Evolutionary conservation across 208 protist species (phyloP), one percentile per base, ranked within the genome.

Genomic region (Crithidia fasciculata): DNA sequence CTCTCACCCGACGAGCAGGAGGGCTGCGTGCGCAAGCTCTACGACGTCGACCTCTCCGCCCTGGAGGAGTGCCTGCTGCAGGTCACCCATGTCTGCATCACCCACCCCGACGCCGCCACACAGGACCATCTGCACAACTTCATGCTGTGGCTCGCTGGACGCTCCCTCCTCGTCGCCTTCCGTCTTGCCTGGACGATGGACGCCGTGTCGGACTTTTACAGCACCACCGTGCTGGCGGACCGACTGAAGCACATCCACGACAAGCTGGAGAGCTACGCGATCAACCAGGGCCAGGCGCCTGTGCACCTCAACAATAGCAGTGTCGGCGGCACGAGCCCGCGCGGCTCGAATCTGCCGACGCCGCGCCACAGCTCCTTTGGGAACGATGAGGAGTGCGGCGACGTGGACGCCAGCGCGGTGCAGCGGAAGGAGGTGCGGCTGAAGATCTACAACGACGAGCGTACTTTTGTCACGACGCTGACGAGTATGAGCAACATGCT

Each of bases 211-310:
- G 56, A 64, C 13, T 83, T 90, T 28, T 90, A 86, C 61, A 49
- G 53, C 15, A 28, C 80, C 56, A 73, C 82, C 2, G 90, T 84
- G 0, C 76, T 97, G 16, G 81, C 79, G 0, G 80, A 84, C 19
- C 83, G 81, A 18, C 78, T 96, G 50, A 85, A 93, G 68, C 76
- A 88, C 65, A 76, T 96, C 19, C 91, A 91, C 45, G 93, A 97
- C 71, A 86, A 83, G 61, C 82, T 97, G 53, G 93, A 97, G 85
- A 95, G 87, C 74, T 91, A 85, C 80, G 93, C 90, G 5, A 95
- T 97, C 55, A 95, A 97, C 67, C 89, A 87, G 61, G 77, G 84
- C 2, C 68, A 73, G 47, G 36, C 68, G 10, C 49, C 63, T 4
- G 61, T 44, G 39, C 63, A 63, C 37, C 52, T 49, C 39, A 55